Base-by-base conservation (phyloP, 2,329 filamentous ascomycete genomes). In the Aspergillus ustus region DNA sequence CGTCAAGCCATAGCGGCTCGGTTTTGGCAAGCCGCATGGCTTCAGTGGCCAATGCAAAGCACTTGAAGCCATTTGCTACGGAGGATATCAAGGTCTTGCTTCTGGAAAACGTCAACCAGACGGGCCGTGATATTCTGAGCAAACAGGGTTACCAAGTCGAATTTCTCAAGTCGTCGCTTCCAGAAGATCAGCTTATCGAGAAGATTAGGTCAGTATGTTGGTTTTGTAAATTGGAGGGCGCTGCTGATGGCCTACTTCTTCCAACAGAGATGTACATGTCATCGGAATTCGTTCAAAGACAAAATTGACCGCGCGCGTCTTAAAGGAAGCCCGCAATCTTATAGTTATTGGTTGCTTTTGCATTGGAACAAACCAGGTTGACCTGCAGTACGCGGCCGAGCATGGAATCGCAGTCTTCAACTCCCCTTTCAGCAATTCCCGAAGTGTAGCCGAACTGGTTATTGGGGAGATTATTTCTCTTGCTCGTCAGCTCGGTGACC, bases 281-380 rank as follows among this genome's bases (percentile, higher is more conserved):
- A 95, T 99, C 75, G 95, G 95, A 67, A 98, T 99, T 72, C 91
- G 95, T 67, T 98, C 94, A 62, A 99, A 99, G 84, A 99, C 95
- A 37, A 97, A 95, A 82, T 86, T 99, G 75, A 94, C 89, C 8
- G 89, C 91, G 65, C 89, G 89, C 72, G 91, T 99, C 29, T 85
- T 99, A 63, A 85, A 87, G 60, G 89, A 96, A 76, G 95, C 95
- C 59, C 96, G 93, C 82, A 96, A 97, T 77, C 85, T 99, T 57
- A 90, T 98, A 62, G 95, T 97, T 64, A 88, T 98, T 70, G 95
- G 95, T 63, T 99, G 95, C 82, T 99, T 99, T 85, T 99, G 95
- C 78, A 99, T 99, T 72, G 95, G 95, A 67, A 99, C 95, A 60
- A 98, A 80, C 65, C 78, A 79, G 66, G 77, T 80, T 31, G 77